Conservation (phyloP, 1,284 basidiomycete species). For the Pterulicium gracile region DNA sequence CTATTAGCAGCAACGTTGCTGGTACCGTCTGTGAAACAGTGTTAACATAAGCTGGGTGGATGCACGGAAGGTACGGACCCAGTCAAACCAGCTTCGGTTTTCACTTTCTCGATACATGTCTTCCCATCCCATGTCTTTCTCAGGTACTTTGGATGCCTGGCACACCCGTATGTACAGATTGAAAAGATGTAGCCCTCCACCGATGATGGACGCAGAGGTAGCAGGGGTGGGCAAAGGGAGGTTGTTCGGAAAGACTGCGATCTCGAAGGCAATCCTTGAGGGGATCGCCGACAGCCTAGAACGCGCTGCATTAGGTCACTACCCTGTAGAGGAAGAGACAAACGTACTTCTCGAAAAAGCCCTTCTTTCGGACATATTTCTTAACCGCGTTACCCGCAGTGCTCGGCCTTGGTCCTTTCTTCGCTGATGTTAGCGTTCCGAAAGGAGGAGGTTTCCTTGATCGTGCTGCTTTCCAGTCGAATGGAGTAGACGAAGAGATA, state of each 20-base stretch:
- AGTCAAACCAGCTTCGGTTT: constrained; percentile 64
- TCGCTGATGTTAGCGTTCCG: constrained; percentile 40
- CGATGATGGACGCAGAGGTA: constrained; percentile 56
- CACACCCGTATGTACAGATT: constrained; percentile 56
- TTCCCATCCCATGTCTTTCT: constrained; percentile 67
- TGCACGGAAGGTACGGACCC: constrained; percentile 36
- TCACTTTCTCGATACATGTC: constrained; percentile 59
- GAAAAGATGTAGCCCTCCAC: constrained; percentile 49
- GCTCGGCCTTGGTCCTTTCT: constrained; percentile 32
- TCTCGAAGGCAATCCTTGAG: constrained; percentile 57
- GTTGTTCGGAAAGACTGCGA: constrained; percentile 66
- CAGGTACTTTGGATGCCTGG: constrained; percentile 42
- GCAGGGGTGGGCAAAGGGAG: constrained; percentile 55
- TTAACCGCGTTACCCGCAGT: constrained; percentile 23
- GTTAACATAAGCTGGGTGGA: constrained; percentile 1
- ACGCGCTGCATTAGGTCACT: constrained; percentile 5
- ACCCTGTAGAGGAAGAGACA: constrained; percentile 5
- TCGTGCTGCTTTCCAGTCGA: constrained; percentile 75
- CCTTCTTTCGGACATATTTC: constrained; percentile 50
- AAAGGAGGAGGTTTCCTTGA: constrained; percentile 58
- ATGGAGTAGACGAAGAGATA: constrained; percentile 57
- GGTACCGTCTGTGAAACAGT: constrained; percentile 41
- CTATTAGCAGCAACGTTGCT: constrained; percentile 40
- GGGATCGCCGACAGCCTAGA: constrained; percentile 51
- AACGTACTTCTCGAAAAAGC: constrained; percentile 45